Percentiles rank a stretch among this genome's conserved stretches.
phyloP scores from a whole-genome alignment of 768 basidiomycete genomes.

The Trametes meyenii region DNA sequence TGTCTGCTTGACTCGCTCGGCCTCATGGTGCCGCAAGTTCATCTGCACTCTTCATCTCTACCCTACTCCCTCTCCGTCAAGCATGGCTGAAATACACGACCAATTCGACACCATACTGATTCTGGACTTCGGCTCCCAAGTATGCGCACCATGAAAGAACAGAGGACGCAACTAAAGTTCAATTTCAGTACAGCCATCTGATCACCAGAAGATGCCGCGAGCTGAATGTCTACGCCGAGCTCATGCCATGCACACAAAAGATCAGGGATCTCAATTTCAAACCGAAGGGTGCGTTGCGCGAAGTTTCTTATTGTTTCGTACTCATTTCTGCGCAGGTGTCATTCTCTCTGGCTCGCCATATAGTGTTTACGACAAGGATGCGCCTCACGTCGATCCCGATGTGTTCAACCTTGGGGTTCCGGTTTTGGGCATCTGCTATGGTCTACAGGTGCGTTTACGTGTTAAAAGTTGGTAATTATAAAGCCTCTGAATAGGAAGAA shows the following conservation, averaged over 20 bases:
- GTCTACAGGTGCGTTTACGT: slow-evolving; percentile 74
- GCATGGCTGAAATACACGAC: slow-evolving; percentile 89
- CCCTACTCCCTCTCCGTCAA: not conserved
- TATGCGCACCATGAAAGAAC: slow-evolving; percentile 36
- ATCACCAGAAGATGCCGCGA: slow-evolving; percentile 98
- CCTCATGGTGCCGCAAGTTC: not conserved
- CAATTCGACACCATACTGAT: slow-evolving; percentile 96
- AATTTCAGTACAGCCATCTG: slow-evolving; percentile 87
- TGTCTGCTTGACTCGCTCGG: slow-evolving; percentile 2
- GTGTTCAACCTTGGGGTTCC: slow-evolving; percentile 89
- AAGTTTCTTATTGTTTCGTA: not conserved
- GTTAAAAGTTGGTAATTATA: no score
- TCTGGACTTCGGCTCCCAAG: slow-evolving; percentile 97
- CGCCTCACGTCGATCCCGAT: slow-evolving; percentile 92
- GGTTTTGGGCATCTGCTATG: slow-evolving; percentile 96
- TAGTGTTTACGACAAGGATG: slow-evolving; percentile 91
- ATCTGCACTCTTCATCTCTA: not conserved
- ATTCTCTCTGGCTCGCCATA: slow-evolving; percentile 98
- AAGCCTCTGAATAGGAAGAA: not conserved
- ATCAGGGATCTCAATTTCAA: slow-evolving; percentile 88
- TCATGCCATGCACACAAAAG: slow-evolving; percentile 94
- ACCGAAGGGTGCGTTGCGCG: slow-evolving; percentile 72
- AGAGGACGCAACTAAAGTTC: slow-evolving; percentile 18
- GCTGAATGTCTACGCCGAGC: slow-evolving; percentile 94
- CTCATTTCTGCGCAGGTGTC: slow-evolving; percentile 57